These are phyloP conservation scores for Ophiognomonia clavigignenti-juglandacearum DNA, from an alignment of 2,329 filamentous ascomycete species.

Conservation along the genomic window DNA sequence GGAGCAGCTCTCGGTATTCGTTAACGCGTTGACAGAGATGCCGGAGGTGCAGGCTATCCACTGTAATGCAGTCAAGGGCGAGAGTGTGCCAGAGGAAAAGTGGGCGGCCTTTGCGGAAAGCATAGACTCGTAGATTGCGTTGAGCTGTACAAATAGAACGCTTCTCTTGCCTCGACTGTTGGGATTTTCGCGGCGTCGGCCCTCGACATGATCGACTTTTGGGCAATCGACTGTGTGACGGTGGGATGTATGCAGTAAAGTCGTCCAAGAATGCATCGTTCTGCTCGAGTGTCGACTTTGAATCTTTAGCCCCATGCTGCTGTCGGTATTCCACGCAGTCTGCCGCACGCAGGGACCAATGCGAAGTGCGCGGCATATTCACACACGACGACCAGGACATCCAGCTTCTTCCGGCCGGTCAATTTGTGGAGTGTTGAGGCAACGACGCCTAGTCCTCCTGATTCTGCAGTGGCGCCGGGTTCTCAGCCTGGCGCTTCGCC, in stretches of 20 bases:
- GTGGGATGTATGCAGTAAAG: no score
- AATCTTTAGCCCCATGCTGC: no score
- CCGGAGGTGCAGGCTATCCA: conserved; percentile 75
- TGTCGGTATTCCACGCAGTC: neutral
- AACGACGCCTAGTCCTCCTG: conserved; percentile 23
- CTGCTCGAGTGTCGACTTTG: no score
- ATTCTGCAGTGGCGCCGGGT: conserved; percentile 7
- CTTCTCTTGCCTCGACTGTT: no score
- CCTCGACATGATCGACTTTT: no score
- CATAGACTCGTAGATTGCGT: conserved; percentile 36
- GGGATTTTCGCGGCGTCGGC: no score
- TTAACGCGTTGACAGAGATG: conserved; percentile 59
- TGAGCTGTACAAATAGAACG: neutral
- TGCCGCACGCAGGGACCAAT: neutral
- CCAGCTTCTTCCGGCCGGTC: no score
- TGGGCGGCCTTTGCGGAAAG: conserved; percentile 51
- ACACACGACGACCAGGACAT: no score
- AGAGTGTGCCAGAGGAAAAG: conserved; percentile 40
- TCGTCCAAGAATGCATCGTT: no score
- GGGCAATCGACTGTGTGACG: no score
- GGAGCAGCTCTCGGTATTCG: conserved; percentile 53
- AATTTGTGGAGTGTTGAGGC: neutral
- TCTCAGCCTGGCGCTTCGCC: conserved; percentile 20
- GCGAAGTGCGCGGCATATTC: no score
- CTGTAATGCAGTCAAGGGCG: conserved; percentile 57